These are phyloP conservation scores for Bryum argenteum DNA, from an alignment of 225 moss, liverwort and hornwort genomes.

Conservation along the genomic window DNA sequence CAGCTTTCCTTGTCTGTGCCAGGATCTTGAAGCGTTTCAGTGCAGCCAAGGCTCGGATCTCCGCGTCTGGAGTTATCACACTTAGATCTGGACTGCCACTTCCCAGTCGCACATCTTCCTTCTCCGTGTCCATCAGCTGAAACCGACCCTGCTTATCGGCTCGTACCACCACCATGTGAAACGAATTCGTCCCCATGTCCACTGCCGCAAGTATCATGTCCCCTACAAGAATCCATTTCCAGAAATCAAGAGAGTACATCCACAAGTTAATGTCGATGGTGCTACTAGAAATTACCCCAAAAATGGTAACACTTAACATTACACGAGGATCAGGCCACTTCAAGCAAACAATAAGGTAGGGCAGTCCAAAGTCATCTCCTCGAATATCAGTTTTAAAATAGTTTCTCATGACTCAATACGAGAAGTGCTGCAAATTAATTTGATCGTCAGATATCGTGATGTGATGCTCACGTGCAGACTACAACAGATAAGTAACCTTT, in stretches of 20 bases:
- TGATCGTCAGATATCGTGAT: too few species aligned
- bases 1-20: slow-evolving; percentile 54
- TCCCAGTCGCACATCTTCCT: slow-evolving; percentile 64
- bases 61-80: slow-evolving; percentile 60
- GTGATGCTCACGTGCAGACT: too few species aligned
- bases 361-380: too few species aligned
- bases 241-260: slow-evolving; percentile 1
- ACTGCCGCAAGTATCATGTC: slow-evolving; percentile 60
- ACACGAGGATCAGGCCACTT: too few species aligned
- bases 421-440: too few species aligned
- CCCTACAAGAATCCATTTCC: slow-evolving; percentile 33
- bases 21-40: slow-evolving; percentile 61
- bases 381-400: too few species aligned
- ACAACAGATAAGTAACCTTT: neutral
- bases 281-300: too few species aligned
- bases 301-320: too few species aligned
- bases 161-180: slow-evolving; percentile 73
- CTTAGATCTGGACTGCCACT: slow-evolving; percentile 59
- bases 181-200: slow-evolving; percentile 72
- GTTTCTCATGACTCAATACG: too few species aligned
- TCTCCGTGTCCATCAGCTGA: slow-evolving; percentile 66
- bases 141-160: slow-evolving; percentile 62
- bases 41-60: slow-evolving; percentile 57
- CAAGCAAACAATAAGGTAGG: too few species aligned
- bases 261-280: neutral